Evolutionary conservation across 306 rosid genomes (phyloP), one percentile per base, ranked within the genome.

Genomic region (Cotoneaster glaucophyllus): DNA sequence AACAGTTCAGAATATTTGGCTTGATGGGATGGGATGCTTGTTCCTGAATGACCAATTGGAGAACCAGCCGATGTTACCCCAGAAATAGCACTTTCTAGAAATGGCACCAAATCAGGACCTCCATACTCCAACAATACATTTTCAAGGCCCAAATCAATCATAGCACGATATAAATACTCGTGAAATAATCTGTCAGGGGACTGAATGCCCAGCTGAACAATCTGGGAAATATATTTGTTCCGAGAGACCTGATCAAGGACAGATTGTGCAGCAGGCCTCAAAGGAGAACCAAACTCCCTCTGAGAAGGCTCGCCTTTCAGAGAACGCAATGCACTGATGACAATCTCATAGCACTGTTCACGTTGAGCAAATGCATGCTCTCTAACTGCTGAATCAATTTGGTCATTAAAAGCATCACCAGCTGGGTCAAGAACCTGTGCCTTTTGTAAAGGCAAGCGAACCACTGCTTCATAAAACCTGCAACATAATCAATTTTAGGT

Each of bases 381-480:
- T 83, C 90, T 88, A 77, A 84, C 78, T 71, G 90, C 78, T 75
- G 91, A 86, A 89, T 95, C 97, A 81, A 90, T 86, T 82, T 92
- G 96, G 77, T 92, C 97, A 83, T 89, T 92, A 54, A 81, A 85
- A 72, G 97, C 99, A 88, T 92, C 95, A 57, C 96, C 93, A 17
- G 91, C 88, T 9, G 97, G 97, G 74, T 95, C 99, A 72, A 92
- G 88, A 83, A 97, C 91, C 82, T 92, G 97, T 74, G 98, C 97
- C 89, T 95, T 95, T 84, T 95, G 99, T 76, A 95, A 89, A 82
- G 99, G 96, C 76, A 95, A 86, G 74, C 86, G 90, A 78, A 95
- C 97, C 58, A 95, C 99, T 22, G 98, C 98, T 85, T 95, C 99
- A 83, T 95, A 95, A 86, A 90, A 95, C 85, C 99, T 92, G 93